Conservation (phyloP, 208 protist genomes). For the Leptomonas seymouri region DNA sequence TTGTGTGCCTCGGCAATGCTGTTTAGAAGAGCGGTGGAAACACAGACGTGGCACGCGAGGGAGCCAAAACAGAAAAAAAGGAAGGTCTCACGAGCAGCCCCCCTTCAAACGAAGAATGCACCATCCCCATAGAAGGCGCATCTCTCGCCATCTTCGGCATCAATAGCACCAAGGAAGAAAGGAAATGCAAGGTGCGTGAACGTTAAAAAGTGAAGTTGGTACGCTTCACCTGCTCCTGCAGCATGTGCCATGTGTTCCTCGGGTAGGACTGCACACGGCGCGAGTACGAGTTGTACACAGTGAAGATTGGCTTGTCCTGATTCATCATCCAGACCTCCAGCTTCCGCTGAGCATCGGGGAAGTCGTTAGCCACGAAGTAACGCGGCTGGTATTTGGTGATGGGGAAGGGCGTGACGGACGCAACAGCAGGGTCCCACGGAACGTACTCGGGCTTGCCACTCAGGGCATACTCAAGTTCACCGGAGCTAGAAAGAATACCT, state of each 20-base stretch:
- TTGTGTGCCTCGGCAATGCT: too few relatives aligned
- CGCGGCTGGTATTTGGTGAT: constrained; percentile 95
- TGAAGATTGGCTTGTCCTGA: constrained; percentile 82
- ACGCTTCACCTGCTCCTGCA: constrained; percentile 48
- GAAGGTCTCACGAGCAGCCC: neutral
- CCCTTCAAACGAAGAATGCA: too few relatives aligned
- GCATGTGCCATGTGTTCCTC: constrained; percentile 73
- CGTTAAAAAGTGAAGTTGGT: constrained; percentile 45
- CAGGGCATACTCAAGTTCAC: constrained; percentile 88
- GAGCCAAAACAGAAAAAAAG: neutral
- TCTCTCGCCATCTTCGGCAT: too few relatives aligned
- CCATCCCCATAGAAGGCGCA: too few relatives aligned
- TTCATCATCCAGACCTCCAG: constrained; percentile 78
- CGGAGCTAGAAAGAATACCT: constrained; percentile 94
- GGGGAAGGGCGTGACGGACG: constrained; percentile 76
- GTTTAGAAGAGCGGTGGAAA: too few relatives aligned
- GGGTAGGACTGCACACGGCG: constrained; percentile 81
- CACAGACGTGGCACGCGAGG: too few relatives aligned
- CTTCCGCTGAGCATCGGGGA: constrained; percentile 89
- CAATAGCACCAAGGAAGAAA: too few relatives aligned
- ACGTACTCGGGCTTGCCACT: constrained; percentile 47
- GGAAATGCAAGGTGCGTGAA: neutral
- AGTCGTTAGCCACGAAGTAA: constrained; percentile 95
- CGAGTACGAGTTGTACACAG: constrained; percentile 94
- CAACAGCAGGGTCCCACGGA: constrained; percentile 70